Percentiles rank a stretch among this genome's conserved stretches.
Evolutionary conservation across 192 early-diverging fungal species (phyloP).

Genomic region (Backusella morwellensis): DNA sequence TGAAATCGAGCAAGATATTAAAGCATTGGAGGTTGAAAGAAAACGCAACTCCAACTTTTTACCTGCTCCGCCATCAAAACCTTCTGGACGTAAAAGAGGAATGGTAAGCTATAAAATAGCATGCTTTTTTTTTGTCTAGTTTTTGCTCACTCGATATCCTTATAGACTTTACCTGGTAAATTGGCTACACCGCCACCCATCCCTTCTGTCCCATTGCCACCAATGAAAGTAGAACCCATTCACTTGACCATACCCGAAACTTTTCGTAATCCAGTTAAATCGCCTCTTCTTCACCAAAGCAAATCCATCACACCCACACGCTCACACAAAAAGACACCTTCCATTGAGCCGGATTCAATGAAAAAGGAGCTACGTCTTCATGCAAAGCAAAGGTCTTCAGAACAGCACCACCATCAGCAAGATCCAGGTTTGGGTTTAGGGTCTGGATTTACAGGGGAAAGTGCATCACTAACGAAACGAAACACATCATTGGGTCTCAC

Average conservation of each 20-base stretch:
- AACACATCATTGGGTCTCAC: slow-evolving; percentile 1
- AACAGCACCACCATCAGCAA: neutral
- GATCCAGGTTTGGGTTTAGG: slow-evolving; percentile 11
- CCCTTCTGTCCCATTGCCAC: slow-evolving; percentile 10
- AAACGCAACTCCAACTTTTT: neutral
- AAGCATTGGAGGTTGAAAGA: slow-evolving; percentile 7
- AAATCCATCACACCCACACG: neutral
- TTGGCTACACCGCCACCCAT: slow-evolving; percentile 32
- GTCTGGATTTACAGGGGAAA: slow-evolving; percentile 5
- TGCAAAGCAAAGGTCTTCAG: neutral
- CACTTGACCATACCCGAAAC: slow-evolving; percentile 11
- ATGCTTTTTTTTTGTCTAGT: too few relatives aligned
- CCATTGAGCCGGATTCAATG: neutral
- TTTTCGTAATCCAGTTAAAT: neutral
- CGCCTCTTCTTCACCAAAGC: neutral
- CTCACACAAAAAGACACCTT: slow-evolving; percentile 1
- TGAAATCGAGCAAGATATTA: slow-evolving; percentile 12
- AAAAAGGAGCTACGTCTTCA: neutral
- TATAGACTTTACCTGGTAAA: slow-evolving; percentile 33
- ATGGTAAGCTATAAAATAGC: slow-evolving; percentile 2
- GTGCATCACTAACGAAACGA: neutral
- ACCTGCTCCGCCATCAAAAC: neutral
- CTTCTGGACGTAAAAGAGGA: slow-evolving; percentile 25
- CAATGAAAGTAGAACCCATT: slow-evolving; percentile 24
- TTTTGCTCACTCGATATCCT: neutral